These are phyloP conservation scores for Tricholoma flavovirens DNA, from an alignment of 768 basidiomycete genomes.

Conservation along the genomic window DNA sequence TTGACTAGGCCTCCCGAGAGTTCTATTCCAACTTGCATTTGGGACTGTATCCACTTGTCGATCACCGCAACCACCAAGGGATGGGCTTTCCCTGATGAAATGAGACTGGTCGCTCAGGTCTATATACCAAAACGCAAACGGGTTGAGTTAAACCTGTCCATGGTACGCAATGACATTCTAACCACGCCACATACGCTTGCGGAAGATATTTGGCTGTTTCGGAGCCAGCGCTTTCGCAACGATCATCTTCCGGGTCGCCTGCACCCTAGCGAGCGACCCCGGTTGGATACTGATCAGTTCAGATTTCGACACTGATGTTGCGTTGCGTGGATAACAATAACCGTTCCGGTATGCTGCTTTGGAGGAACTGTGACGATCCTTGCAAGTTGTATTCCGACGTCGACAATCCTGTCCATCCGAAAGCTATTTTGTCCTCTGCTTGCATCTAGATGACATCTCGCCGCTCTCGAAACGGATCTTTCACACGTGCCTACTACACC, in stretches of 20 bases:
- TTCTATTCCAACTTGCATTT: slow-evolving; percentile 32
- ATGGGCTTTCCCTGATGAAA: slow-evolving; percentile 22
- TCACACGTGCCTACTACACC: too few relatives aligned
- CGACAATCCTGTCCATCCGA: slow-evolving; percentile 8
- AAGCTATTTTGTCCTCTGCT: not conserved
- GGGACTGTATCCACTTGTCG: slow-evolving; percentile 31
- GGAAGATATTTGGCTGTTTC: slow-evolving; percentile 33
- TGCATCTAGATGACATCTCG: not conserved
- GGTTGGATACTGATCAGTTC: not conserved
- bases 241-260: slow-evolving; percentile 33
- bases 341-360: slow-evolving; percentile 50
- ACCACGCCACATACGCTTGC: slow-evolving; percentile 32
- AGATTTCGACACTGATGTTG: not conserved
- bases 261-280: slow-evolving; percentile 25
- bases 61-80: slow-evolving; percentile 34
- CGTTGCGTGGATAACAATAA: slow-evolving; percentile 65
- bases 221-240: slow-evolving; percentile 28
- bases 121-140: not conserved
- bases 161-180: not conserved
- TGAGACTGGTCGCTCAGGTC: slow-evolving; percentile 25
- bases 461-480: not conserved
- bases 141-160: slow-evolving; percentile 6
- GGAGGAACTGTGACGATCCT: slow-evolving; percentile 16
- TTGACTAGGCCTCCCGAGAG: slow-evolving; percentile 36
- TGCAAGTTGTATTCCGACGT: slow-evolving; percentile 5